Evolutionary conservation across 805 yeast species (phyloP), one percentile per base, ranked within the genome.

Genomic region (Yarrowia phangngaensis): DNA sequence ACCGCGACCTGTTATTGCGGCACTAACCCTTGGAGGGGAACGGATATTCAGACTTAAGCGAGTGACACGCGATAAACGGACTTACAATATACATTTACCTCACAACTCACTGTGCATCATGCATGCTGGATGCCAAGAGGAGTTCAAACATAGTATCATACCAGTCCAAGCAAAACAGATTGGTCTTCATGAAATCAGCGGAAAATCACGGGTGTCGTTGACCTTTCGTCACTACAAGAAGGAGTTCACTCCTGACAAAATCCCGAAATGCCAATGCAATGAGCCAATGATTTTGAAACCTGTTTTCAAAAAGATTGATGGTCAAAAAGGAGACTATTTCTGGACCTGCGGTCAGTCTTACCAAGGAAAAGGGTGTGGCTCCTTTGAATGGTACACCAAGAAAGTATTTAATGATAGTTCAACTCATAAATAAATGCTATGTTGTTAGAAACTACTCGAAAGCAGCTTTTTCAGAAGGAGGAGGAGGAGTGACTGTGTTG

Each of bases 81-180:
- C 76, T 17, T 69, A 71, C 59, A 65, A 82, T 20, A 68, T 81
- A 1, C 81, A 79, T n/a, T 58, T 81, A 3, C 82, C 85, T 0
- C 88, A 84, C 60, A 84, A 84, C 58, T 72, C 84, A 7, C 60
- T 84, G 28, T 57, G 84, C 2, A 63, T 84, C 2, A 84, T 84
- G 94, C 79, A 80, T 52, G 82, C 86, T 1, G 87, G 86, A 0
- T 79, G 84, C 53, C 95, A 84, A 60, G 95, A 84, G 54, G 76
- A 75, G 43, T 84, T 65, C 60, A 82, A 79, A 57, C 95, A 85
- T 58, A 68, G 78, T 52, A 76, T 84, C 0, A 75, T 75, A 4
- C 68, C 78, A 0, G 63, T 63, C 5, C 64, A 30, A 13, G 64
- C 53, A 12, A 38, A 52, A 6, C 51, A 63, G 6, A 62, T 78